Base-by-base conservation (phyloP, 306 rosid species). In the Fragaria vesca region DNA sequence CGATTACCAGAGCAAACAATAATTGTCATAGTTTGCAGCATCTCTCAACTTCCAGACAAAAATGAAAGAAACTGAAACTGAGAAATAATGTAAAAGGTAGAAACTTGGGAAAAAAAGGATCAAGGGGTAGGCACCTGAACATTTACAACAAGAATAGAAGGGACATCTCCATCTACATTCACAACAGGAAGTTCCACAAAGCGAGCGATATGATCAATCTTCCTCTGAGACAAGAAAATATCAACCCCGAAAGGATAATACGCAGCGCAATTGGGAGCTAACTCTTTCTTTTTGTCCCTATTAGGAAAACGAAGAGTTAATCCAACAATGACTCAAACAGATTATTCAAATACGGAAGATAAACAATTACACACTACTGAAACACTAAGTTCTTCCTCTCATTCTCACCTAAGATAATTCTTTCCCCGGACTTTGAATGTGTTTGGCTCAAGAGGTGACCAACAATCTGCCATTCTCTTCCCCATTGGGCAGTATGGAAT, bases 251-350 rank as follows among this genome's bases (percentile, higher is more conserved):
- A 79, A 74, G 99, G 97, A 85, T 87, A 81, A 83, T 83, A 95
- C 47, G 99, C 99, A 71, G 97, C 96, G 24, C 81, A 71, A 58
- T 73, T 81, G 34, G 93, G 87, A 81, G 99, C 97, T 74, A 74
- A 81, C 0, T 93, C 99, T 85, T 95, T 95, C 93, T 91, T 95
- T 85, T 95, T 95, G 80, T 95, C 99, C 86, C 99, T 95, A 83
- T 72, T 79, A 89, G 74, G 71, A 80, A 77, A 68, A 74, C 5
- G 10, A 58, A 26, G 6, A 63, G 63, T 54, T n/a, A n/a, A 72
- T 51, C 66, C 73, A 81, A 73, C 76, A 83, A 78, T 18, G 42
- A 73, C 73, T 63, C 60, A 69, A 15, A 62, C 17, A 69, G 8
- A 79, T 67, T 66, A 36, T 51, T 75, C 55, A 82, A 61, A 36